A percentile compares a stretch with the other conserved stretches of the same genome.
Conservation (phyloP, 2,329 filamentous ascomycete species). For the Fusarium buxicola region DNA sequence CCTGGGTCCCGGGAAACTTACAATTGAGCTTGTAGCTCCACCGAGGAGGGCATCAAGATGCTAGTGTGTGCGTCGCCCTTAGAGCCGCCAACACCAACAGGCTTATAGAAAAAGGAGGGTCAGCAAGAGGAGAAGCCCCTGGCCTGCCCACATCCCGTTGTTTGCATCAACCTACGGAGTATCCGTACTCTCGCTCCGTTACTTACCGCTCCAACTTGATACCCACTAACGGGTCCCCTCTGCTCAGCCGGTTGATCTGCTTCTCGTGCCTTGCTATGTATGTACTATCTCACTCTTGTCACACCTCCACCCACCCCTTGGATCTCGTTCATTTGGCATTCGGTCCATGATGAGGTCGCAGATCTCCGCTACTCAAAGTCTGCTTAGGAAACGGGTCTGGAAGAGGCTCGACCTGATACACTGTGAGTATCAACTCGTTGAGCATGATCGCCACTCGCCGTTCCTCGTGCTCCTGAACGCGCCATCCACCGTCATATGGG, state of each 20-base stretch:
- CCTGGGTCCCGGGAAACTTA: not conserved
- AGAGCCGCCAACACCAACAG: not conserved
- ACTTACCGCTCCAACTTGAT: slow-evolving; percentile 6
- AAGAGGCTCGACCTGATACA: slow-evolving; percentile 24
- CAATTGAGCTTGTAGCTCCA: not conserved
- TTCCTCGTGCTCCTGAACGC: slow-evolving; percentile 6
- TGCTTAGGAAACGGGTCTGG: slow-evolving; percentile 15
- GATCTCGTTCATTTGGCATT: slow-evolving; percentile 28
- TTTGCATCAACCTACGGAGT: not conserved
- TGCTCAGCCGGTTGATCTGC: slow-evolving; percentile 18
- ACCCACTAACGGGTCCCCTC: slow-evolving; percentile 1
- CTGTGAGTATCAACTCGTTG: slow-evolving; percentile 11
- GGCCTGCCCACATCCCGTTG: not conserved
- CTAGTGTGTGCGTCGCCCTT: slow-evolving; percentile 2
- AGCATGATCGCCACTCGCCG: not conserved
- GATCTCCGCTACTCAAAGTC: not conserved
- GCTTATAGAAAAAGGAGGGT: slow-evolving; percentile 1
- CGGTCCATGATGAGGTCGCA: slow-evolving; percentile 7
- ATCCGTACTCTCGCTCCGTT: not conserved
- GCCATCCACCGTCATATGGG: not conserved
- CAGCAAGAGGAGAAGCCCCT: slow-evolving; percentile 6
- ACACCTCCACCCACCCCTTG: slow-evolving; percentile 35
- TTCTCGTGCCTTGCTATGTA: slow-evolving; percentile 1
- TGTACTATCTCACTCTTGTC: slow-evolving; percentile 20
- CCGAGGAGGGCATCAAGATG: not conserved